Base-by-base conservation (phyloP, 164 flowering plant species). In the Magnolia kwangsiensis region DNA sequence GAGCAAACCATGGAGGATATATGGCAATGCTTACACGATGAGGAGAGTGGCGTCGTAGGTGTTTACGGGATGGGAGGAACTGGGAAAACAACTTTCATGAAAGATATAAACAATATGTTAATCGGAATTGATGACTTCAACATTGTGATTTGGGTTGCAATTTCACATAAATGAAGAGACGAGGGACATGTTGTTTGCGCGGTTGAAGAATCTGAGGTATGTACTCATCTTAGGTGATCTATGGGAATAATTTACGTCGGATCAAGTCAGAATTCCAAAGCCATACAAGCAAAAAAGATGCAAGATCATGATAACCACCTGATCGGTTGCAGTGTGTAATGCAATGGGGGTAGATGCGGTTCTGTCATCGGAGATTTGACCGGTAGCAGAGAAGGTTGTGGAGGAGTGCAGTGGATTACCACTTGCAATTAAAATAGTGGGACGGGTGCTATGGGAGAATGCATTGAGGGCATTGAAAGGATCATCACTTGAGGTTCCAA, bases 171-270 rank as follows among this genome's bases (percentile, higher is more conserved):
- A 58, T 6, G 81, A 73, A 50, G 50, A 65, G 69, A 18, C 7
- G 74, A 74, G n/a, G 4, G 67, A 23, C 20, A 18, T 63, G 80
- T 78, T n/a, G n/a, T 16, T 64, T 27, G 58, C 23, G 23, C 72
- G 59, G 45, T 64, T 45, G 72, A 23, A 7, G 55, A 63, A 71
- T 18, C 67, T 63, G 11, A 74, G 72, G 29, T 79, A 75, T 50
- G 73, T 83, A 4, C 67, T 83, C n/a, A 78, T 81, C 71, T 63
- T 83, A 0, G 83, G 81, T 75, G 83, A 83, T 74, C 74, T 81
- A 1, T 79, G 85, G 83, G 73, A 74, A 66, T 63, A 20, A 51
- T 67, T 83, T 24, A 72, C 74, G 55, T 76, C 80, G 78, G 78
- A 76, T 18, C 10, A 4, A 10, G 51, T 83, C 31, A 82, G 85